Evolutionary conservation across 352 stramenopile genomes (phyloP).

Genomic region (Phytophthora sp.): DNA sequence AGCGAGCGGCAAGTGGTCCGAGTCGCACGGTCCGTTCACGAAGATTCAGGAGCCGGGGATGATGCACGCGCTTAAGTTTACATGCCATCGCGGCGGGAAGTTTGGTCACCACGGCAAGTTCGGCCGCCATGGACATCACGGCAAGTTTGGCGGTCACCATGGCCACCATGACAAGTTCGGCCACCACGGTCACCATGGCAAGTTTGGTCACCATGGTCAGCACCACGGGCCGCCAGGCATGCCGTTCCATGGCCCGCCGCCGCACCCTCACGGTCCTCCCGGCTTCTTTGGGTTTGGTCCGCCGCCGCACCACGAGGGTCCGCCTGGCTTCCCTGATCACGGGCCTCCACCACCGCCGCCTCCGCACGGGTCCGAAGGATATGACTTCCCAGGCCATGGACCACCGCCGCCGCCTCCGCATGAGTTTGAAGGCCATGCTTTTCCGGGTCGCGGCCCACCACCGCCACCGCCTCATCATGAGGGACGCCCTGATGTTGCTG

Average conservation of each 20-base stretch:
- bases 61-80: slow-evolving; percentile 38
- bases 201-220: slow-evolving; percentile 13
- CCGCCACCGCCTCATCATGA: neutral
- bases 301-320: neutral
- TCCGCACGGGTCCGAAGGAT: too few relatives aligned
- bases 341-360: slow-evolving; percentile 1
- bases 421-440: neutral
- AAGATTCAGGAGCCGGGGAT: slow-evolving; percentile 46
- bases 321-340: slow-evolving; percentile 4
- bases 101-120: slow-evolving; percentile 21
- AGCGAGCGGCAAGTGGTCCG: slow-evolving; percentile 43
- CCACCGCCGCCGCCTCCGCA: neutral
- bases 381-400: slow-evolving; percentile 4
- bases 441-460: neutral
- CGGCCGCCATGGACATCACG: slow-evolving; percentile 15
- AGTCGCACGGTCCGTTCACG: slow-evolving; percentile 61
- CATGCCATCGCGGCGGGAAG: slow-evolving; percentile 33
- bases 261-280: slow-evolving; percentile 1
- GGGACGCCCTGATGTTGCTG: slow-evolving; percentile 1
- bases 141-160: slow-evolving; percentile 28
- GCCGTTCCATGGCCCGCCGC: neutral
- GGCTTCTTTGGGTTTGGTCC: neutral
- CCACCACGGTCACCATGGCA: slow-evolving; percentile 18
- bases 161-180: slow-evolving; percentile 17
- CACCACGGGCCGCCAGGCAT: slow-evolving; percentile 17